Conservation (phyloP, 768 basidiomycete genomes). For the Panellus pusillus region DNA sequence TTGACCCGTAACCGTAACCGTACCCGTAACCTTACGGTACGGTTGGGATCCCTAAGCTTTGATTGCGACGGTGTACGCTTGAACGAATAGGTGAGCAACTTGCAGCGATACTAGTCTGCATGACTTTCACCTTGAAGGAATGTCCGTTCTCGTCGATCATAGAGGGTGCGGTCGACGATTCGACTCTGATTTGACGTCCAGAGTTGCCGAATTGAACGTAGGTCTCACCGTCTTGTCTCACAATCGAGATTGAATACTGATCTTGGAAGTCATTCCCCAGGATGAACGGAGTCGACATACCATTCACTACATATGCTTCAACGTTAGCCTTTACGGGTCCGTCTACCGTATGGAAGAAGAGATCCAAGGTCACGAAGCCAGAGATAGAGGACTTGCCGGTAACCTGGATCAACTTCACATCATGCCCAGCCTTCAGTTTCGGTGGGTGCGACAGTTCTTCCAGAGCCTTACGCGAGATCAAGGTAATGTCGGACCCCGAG, state of each 20-base stretch:
- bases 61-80: too few relatives aligned
- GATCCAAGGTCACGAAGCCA: slow-evolving; percentile 29
- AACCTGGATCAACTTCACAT: slow-evolving; percentile 31
- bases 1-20: too few relatives aligned
- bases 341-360: slow-evolving; percentile 24
- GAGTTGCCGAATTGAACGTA: background rate
- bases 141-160: background rate
- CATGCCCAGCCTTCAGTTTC: slow-evolving; percentile 26
- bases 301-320: slow-evolving; percentile 31
- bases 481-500: slow-evolving; percentile 35
- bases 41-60: too few relatives aligned
- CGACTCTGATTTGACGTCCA: background rate
- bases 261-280: slow-evolving; percentile 33
- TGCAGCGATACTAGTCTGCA: too few relatives aligned
- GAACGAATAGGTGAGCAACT: too few relatives aligned
- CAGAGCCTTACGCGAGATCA: slow-evolving; percentile 26
- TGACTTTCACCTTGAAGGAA: too few relatives aligned
- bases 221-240: slow-evolving; percentile 12
- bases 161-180: background rate
- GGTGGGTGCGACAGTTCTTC: slow-evolving; percentile 12
- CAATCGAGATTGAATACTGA: slow-evolving; percentile 30
- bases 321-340: slow-evolving; percentile 26
- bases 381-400: slow-evolving; percentile 27
- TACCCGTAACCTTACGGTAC: too few relatives aligned
- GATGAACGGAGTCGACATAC: slow-evolving; percentile 29